A percentile compares a stretch with the other conserved stretches of the same genome.
These are phyloP conservation scores for Phalaenopsis aphrodite DNA, from an alignment of 106 monocot genomes.

Conservation along the genomic window DNA sequence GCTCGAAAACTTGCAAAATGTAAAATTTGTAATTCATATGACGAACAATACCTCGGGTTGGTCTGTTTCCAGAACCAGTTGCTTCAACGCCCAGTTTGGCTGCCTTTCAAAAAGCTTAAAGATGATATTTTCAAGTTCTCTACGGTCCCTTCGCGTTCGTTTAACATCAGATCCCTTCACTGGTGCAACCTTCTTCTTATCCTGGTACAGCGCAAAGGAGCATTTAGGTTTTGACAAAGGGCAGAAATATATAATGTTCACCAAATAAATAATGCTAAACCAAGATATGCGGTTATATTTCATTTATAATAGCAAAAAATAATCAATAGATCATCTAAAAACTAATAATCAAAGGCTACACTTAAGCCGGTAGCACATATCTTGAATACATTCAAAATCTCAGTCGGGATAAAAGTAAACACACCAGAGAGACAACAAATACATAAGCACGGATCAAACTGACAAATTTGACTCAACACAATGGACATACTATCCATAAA, in stretches of 20 bases:
- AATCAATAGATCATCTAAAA: too few species aligned
- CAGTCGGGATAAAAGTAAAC: too few species aligned
- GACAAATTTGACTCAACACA: neutral
- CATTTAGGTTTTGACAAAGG: neutral
- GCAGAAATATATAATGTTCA: neutral
- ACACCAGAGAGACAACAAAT: neutral
- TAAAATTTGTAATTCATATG: neutral
- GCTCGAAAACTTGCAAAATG: neutral
- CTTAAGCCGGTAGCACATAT: too few species aligned
- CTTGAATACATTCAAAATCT: too few species aligned
- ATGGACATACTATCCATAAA: neutral
- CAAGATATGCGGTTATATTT: neutral
- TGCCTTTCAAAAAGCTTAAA: slow-evolving; percentile 98
- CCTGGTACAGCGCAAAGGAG: slow-evolving; percentile 31
- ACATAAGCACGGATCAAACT: neutral
- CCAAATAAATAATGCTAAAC: too few species aligned
- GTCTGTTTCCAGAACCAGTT: slow-evolving; percentile 83
- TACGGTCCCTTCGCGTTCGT: slow-evolving; percentile 81
- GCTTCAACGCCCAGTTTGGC: slow-evolving; percentile 96
- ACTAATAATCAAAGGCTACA: too few species aligned
- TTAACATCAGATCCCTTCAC: slow-evolving; percentile 77
- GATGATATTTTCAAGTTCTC: slow-evolving; percentile 93
- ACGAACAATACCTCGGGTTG: slow-evolving; percentile 74
- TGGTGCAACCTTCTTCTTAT: slow-evolving; percentile 73
- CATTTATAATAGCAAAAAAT: neutral